A percentile compares a stretch with the other conserved stretches of the same genome.
Conservation (phyloP, 208 protist genomes). For the Leishmania arabica region DNA sequence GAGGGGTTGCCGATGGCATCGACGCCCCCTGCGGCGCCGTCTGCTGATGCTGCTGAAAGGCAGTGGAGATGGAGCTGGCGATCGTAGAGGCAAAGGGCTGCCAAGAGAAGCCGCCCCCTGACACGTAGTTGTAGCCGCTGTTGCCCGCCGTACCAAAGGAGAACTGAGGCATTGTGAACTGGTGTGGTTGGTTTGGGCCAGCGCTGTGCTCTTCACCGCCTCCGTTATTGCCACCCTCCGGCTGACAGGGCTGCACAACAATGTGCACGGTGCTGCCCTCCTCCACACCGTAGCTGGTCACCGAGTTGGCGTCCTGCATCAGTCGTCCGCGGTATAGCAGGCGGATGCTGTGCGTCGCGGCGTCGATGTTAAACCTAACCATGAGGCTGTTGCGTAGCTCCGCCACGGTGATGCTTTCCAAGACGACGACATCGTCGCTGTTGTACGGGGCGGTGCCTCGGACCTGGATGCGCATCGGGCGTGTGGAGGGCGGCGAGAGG, state of each 20-base stretch:
- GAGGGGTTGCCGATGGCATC: background rate
- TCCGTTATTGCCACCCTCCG: background rate
- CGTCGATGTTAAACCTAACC: constrained; percentile 27
- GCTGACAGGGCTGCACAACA: constrained; percentile 28
- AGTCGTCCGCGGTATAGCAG: constrained; percentile 41
- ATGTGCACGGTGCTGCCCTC: constrained; percentile 47
- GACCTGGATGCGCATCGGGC: constrained; percentile 30
- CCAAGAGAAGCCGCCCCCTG: constrained; percentile 9
- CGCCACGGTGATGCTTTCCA: constrained; percentile 37
- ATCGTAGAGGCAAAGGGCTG: constrained; percentile 15
- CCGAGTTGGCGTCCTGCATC: constrained; percentile 27
- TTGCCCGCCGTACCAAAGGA: constrained; percentile 1
- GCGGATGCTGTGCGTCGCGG: constrained; percentile 26
- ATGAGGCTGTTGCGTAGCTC: constrained; percentile 43
- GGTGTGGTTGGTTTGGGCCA: constrained; percentile 14
- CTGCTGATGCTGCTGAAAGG: constrained; percentile 29
- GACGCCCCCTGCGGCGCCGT: constrained; percentile 3
- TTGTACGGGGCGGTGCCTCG: constrained; percentile 20
- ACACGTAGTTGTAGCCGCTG: background rate
- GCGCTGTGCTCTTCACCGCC: background rate
- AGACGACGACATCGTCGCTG: constrained; percentile 46
- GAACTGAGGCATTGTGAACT: constrained; percentile 7
- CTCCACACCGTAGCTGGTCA: constrained; percentile 39
- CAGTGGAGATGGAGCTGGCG: constrained; percentile 16
- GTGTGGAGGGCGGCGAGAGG: background rate